Base-by-base conservation (phyloP, 1,284 basidiomycete genomes). In the Neolentinus lepideus region DNA sequence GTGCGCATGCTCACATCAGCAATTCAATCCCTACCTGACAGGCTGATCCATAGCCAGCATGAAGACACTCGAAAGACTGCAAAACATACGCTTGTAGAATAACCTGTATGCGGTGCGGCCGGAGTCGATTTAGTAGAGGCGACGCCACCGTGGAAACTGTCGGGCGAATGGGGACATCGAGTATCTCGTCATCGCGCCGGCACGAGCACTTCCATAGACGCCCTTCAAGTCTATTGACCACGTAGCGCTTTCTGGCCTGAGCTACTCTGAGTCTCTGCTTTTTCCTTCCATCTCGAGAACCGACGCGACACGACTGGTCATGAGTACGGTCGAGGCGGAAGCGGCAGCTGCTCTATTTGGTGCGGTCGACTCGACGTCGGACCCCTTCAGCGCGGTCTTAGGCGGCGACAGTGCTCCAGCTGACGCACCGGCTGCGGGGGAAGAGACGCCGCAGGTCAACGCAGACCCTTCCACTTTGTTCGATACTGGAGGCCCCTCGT, bases 251-350 rank as follows among this genome's bases (percentile, higher is more conserved):
- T 43, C 38, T 21, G 38, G 6, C 4, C 38, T 21, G n/a, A 21
- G 25, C 14, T 22, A 26, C 26, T 24, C 6, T 6, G n/a, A 31
- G 51, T 3, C 16, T 35, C 27, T 4, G n/a, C 27, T 16, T 14
- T 12, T 31, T 53, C 51, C 10, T 19, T 24, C 3, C 11, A 25
- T n/a, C n/a, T 26, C 27, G 14, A 25, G 33, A 3, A 31, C 27
- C 33, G 27, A 24, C 26, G 22, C 45, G 21, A 24, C 43, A 46
- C 24, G 16, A n/a, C 38, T 9, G 38, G 16, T 54, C 61, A 87
- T 86, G 83, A 78, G 74, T 67, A 73, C 77, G 57, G 80, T 85
- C 56, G 87, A 89, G 75, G 82, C 86, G 11, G 52, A 54, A 22
- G 22, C 52, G 33, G 51, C 51, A 3, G 52, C 52, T 29, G 8